Evolutionary conservation across 306 rosid species (phyloP).

Genomic region (Corylus americana): DNA sequence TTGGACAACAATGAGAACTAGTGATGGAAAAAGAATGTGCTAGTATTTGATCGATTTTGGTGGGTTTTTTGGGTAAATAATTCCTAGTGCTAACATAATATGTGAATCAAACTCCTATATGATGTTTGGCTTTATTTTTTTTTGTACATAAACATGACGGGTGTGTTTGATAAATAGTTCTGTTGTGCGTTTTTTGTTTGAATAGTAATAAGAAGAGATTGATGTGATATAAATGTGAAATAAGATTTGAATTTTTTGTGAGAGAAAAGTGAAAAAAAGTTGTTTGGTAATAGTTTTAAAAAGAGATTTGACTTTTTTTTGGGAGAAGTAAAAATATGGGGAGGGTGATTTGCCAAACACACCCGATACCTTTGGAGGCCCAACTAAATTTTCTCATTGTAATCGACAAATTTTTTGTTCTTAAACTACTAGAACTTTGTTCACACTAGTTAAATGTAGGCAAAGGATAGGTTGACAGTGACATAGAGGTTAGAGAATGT

Average conservation of each 20-base stretch:
- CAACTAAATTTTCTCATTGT: background rate
- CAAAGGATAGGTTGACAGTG: background rate
- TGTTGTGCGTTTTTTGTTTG: too few relatives aligned
- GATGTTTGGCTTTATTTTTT: background rate
- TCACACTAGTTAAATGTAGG: background rate
- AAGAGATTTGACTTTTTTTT: too few relatives aligned
- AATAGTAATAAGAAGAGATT: too few relatives aligned
- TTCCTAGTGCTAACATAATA: background rate
- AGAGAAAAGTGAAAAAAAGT: too few relatives aligned
- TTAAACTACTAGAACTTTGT: background rate
- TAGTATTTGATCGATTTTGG: background rate
- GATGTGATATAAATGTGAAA: too few relatives aligned
- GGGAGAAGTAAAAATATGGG: too few relatives aligned
- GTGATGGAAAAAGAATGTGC: slow-evolving; percentile 10
- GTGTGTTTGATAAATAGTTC: too few relatives aligned
- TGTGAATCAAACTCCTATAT: background rate
- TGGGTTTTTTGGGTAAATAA: background rate
- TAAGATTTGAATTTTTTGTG: too few relatives aligned
- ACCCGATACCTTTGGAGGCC: background rate
- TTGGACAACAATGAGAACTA: slow-evolving; percentile 16
- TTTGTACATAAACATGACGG: background rate
- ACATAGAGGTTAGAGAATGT: background rate
- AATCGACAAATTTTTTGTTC: background rate
- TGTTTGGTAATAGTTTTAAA: too few relatives aligned
- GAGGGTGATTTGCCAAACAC: too few relatives aligned